phyloP scores from a whole-genome alignment of 768 basidiomycete species.

The Hygrocybe coccinea region DNA sequence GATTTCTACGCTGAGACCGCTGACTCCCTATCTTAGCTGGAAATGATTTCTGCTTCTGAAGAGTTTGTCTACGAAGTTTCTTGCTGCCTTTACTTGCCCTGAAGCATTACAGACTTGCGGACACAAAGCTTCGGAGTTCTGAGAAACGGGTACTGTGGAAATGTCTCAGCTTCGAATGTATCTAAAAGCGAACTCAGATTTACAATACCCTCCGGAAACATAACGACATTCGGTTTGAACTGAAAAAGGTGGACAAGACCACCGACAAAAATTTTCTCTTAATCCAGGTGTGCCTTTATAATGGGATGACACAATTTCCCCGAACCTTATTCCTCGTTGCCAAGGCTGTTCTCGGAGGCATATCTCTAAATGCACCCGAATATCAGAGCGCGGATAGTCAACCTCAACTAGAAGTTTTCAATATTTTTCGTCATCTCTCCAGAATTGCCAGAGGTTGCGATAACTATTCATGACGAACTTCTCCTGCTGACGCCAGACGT shows the following conservation, averaged over 20 bases:
- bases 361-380: conserved; percentile 64
- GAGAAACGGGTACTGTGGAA: conserved; percentile 80
- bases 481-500: background rate
- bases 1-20: background rate
- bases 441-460: conserved; percentile 64
- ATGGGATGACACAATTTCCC: conserved; percentile 3
- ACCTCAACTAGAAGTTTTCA: conserved; percentile 61
- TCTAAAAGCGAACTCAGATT: conserved; percentile 24
- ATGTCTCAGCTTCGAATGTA: background rate
- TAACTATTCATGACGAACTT: background rate
- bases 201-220: conserved; percentile 68
- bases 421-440: conserved; percentile 68
- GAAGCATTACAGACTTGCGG: conserved; percentile 47
- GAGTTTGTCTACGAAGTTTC: conserved; percentile 44
- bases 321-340: conserved; percentile 10
- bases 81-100: conserved; percentile 1
- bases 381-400: conserved; percentile 70
- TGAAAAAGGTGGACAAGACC: conserved; percentile 65
- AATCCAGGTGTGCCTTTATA: conserved; percentile 53
- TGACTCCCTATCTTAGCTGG: conserved; percentile 43
- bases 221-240: conserved; percentile 73
- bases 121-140: conserved; percentile 63
- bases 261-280: conserved; percentile 77
- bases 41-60: conserved; percentile 57
- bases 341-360: conserved; percentile 67